phyloP scores from a whole-genome alignment of 2,329 filamentous ascomycete species.

The Knufia petricola region DNA sequence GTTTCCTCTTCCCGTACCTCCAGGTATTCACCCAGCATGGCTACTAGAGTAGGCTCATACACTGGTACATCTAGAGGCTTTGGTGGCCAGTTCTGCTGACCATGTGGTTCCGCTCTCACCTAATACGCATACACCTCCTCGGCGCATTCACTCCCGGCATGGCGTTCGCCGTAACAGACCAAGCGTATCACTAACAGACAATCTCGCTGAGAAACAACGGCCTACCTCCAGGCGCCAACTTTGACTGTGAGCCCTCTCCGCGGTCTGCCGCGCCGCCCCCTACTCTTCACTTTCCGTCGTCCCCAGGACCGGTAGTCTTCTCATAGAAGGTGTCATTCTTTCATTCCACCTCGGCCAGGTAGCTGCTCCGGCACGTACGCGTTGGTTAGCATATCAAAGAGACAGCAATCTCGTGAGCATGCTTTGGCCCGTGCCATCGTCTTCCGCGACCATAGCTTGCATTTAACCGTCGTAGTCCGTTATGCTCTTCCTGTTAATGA shows the following conservation, averaged over 20 bases:
- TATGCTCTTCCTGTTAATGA: constrained; percentile 34
- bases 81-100: neutral
- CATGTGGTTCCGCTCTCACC: constrained; percentile 36
- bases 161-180: constrained; percentile 45
- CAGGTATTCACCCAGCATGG: neutral
- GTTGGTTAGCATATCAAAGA: constrained; percentile 41
- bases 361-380: constrained; percentile 46
- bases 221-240: constrained; percentile 50
- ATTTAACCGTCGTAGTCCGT: constrained; percentile 51
- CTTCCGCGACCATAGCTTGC: constrained; percentile 40
- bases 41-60: neutral
- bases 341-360: constrained; percentile 42
- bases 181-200: constrained; percentile 42
- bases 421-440: constrained; percentile 45
- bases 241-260: constrained; percentile 40
- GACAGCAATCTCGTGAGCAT: constrained; percentile 41
- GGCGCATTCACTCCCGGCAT: constrained; percentile 41
- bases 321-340: constrained; percentile 43
- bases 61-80: neutral
- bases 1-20: neutral
- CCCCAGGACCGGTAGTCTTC: constrained; percentile 28
- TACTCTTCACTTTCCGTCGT: constrained; percentile 40
- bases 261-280: constrained; percentile 40
- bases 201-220: constrained; percentile 40
- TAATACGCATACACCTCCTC: constrained; percentile 47